Evolutionary conservation across 1,284 basidiomycete genomes (phyloP), one percentile per base, ranked within the genome.

Genomic region (Melampsora larici-populina): DNA sequence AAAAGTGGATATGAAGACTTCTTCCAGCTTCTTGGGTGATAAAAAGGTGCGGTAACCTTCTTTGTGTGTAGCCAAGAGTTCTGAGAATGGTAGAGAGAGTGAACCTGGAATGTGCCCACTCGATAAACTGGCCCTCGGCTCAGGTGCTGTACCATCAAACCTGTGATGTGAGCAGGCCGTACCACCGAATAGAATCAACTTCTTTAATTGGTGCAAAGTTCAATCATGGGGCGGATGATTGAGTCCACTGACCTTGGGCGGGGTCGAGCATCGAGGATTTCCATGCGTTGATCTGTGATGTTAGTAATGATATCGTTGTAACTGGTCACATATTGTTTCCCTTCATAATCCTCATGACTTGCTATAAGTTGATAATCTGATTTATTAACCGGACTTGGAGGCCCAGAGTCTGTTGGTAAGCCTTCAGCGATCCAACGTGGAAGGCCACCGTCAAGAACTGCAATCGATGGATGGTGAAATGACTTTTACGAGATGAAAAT

Each of bases 391-490:
- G 40, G n/a, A 36, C 36, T 18, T 18, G 66, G n/a, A n/a, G n/a
- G n/a, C n/a, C n/a, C n/a, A n/a, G n/a, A n/a, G n/a, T n/a, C n/a
- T n/a, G n/a, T n/a, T n/a, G n/a, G n/a, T n/a, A n/a, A n/a, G n/a
- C n/a, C n/a, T n/a, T n/a, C n/a, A n/a, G n/a, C n/a, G n/a, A n/a
- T n/a, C n/a, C n/a, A n/a, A n/a, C n/a, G n/a, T n/a, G n/a, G n/a
- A n/a, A n/a, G n/a, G n/a, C n/a, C n/a, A n/a, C n/a, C n/a, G n/a
- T n/a, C n/a, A n/a, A n/a, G n/a, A n/a, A n/a, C n/a, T n/a, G n/a
- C n/a, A 31, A 93, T 92, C 65, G 89, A 90, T 62, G 87, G 84
- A 83, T 97, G 94, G 8, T 92, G 92, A 83, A 96, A 93, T n/a
- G n/a, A n/a, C n/a, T n/a, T n/a, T n/a, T n/a, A n/a, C n/a, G n/a